Evolutionary conservation across 139 green algal species (phyloP), one percentile per base, ranked within the genome.

Genomic region (Chlorella sp.): DNA sequence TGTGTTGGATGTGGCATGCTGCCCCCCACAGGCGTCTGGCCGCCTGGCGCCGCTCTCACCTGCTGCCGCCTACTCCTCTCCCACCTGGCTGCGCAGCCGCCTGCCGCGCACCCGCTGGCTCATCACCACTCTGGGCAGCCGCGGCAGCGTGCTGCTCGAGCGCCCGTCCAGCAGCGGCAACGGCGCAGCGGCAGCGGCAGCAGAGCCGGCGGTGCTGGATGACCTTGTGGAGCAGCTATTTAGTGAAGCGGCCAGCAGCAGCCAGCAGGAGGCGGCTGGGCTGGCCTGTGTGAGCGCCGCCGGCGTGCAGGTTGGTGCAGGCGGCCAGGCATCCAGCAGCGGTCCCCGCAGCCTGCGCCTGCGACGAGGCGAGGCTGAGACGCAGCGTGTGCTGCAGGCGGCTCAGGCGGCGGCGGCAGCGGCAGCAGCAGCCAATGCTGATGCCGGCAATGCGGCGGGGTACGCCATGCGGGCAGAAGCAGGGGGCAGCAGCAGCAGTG

Each of bases 111-210:
- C 90, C 4, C 75, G 81, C 22, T 96, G 90, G 81, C 70, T 96
- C 30, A 44, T 94, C 65, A 94, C 92, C 60, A 96, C 93, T 2
- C 87, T 94, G 26, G 96, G 96, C 30, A 88, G 69, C 5, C 74
- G 82, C 0, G 96, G 96, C 30, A 88, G 80, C 60, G 85, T 98
- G 30, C 85, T 97, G 78, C 79, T 98, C 75, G 83, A 93, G 83
- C 65, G 58, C 24, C 51, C 51, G 2, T 26, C 51, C 24, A 24
- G 13, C 16, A 24, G 51, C 51, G 14, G 51, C 51, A 60, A 60
- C 24, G 51, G 51, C 51, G 24, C 51, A 60, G 51, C 51, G 14
- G 51, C 51, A 60, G 51, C 51, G 24, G 40, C 60, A 60, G 44
- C 60, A 62, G 56, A 48, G 19, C 36, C 60, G 34, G 80, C n/a